phyloP scores from a whole-genome alignment of 768 basidiomycete species.

The Suillus ampliporus region DNA sequence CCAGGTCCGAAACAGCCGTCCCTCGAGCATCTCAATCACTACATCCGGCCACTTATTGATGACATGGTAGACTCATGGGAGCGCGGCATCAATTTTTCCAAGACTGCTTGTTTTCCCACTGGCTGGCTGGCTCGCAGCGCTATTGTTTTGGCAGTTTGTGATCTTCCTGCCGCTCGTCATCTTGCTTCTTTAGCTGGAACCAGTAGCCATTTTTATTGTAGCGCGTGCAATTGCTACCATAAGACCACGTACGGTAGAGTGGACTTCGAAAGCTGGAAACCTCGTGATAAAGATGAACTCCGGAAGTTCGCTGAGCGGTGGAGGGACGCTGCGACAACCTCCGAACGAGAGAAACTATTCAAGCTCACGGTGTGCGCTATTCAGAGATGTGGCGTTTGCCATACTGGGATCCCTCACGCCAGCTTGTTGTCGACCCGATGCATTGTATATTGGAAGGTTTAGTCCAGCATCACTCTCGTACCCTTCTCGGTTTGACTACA shows the following conservation, averaged over 20 bases:
- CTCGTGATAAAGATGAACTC: constrained; percentile 13
- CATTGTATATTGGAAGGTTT: constrained; percentile 29
- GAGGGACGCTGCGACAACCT: constrained; percentile 11
- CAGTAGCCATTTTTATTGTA: constrained; percentile 32
- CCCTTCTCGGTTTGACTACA: constrained; percentile 13
- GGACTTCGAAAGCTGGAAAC: constrained; percentile 25
- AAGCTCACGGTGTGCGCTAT: constrained; percentile 25
- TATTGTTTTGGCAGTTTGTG: constrained; percentile 36
- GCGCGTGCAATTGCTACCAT: constrained; percentile 30
- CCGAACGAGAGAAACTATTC: constrained; percentile 15
- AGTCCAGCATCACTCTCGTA: constrained; percentile 8
- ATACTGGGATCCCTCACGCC: constrained; percentile 30
- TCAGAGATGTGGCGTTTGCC: constrained; percentile 28
- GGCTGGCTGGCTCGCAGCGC: constrained; percentile 19
- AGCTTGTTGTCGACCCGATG: constrained; percentile 33
- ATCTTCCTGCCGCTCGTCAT: constrained; percentile 32
- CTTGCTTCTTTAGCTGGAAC: constrained; percentile 31
- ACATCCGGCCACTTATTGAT: constrained; percentile 18
- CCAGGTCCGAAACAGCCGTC: constrained; percentile 32
- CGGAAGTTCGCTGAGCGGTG: constrained; percentile 19
- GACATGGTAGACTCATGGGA: no score
- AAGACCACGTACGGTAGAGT: constrained; percentile 8
- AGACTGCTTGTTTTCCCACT: constrained; percentile 15
- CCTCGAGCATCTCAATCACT: constrained; percentile 27
- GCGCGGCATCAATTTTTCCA: constrained; percentile 21